Evolutionary conservation across 306 rosid genomes (phyloP), one percentile per base, ranked within the genome.

Genomic region (Trifolium pratense): DNA sequence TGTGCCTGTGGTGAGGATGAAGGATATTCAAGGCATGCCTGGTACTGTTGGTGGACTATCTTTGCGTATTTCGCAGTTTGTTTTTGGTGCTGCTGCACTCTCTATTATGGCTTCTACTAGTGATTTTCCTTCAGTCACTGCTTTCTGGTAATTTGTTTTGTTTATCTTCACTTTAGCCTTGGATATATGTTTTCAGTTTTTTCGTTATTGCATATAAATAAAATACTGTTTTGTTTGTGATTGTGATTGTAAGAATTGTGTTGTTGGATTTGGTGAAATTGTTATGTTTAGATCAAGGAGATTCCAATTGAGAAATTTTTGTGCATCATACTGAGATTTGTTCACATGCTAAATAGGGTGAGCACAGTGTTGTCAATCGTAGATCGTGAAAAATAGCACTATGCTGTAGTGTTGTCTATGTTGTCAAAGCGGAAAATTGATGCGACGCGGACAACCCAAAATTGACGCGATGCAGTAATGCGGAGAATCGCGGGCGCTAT

Each of bases 81-180:
- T 83, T 53, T 91, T 91, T 51, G 84, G 96, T 37, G 85, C 87
- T 71, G 91, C 88, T 17, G 89, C 98, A 12, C 86, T 93, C 17
- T 63, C 83, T 36, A 77, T 93, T 84, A 93, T 93, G 96, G 90
- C 94, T 16, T 76, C 97, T 78, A 81, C 91, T 31, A 82, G 81
- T 52, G 98, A 91, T 79, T 91, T 93, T 68, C 92, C 96, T 79
- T 89, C 91, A 2, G 97, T 91, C 75, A 88, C 98, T 65, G 96
- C 98, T 58, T 93, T 93, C 80, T 78, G 97, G 97, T 91, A 80
- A 75, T 37, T 14, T 16, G 17, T 56, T 20, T 7, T 4, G 32
- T 6, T 53, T 36, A 36, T 37, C 1, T 18, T 32, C 5, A 45
- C 7, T 53, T 53, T n/a, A 1, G 26, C 8, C 15, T 10, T 8